Conservation (phyloP, 2,329 filamentous ascomycete species). For the Chrysoporthe deuterocubensis region DNA sequence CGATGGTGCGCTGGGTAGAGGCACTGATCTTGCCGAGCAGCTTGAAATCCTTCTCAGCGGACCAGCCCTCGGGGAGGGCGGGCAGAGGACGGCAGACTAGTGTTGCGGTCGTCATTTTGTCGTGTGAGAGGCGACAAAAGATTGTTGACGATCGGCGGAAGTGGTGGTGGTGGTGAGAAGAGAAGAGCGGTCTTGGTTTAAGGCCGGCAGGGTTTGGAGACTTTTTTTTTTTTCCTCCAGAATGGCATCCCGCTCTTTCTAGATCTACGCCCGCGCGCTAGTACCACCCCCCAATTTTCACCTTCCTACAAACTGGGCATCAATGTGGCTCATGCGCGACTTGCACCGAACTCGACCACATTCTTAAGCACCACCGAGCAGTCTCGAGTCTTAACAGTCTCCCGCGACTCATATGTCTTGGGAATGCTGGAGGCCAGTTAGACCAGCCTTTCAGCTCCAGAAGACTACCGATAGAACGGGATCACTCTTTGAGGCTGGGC, state of each 20-base stretch:
- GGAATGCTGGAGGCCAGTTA: background rate
- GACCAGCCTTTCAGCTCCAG: too few species aligned
- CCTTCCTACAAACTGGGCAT: too few species aligned
- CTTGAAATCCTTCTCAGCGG: conserved; percentile 91
- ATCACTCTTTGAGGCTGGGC: too few species aligned
- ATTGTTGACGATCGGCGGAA: background rate
- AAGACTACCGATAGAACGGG: too few species aligned
- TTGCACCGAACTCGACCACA: background rate
- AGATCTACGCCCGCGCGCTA: background rate
- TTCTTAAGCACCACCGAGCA: background rate
- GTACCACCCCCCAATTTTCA: background rate
- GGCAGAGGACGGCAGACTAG: conserved; percentile 71
- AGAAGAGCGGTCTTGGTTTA: background rate
- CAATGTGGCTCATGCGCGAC: background rate
- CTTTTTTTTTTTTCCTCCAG: conserved; percentile 24
- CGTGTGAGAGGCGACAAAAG: conserved; percentile 4
- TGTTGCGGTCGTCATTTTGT: conserved; percentile 65
- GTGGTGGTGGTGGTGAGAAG: conserved; percentile 3
- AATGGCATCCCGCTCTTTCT: conserved; percentile 10
- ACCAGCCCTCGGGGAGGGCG: conserved; percentile 78
- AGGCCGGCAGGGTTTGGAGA: conserved; percentile 13
- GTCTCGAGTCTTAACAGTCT: background rate
- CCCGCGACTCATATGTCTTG: background rate
- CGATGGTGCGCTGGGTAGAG: conserved; percentile 83
- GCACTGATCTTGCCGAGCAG: conserved; percentile 74